Conservation (phyloP, 176 grass and related monocot genomes). For the Tillandsia leiboldiana region DNA sequence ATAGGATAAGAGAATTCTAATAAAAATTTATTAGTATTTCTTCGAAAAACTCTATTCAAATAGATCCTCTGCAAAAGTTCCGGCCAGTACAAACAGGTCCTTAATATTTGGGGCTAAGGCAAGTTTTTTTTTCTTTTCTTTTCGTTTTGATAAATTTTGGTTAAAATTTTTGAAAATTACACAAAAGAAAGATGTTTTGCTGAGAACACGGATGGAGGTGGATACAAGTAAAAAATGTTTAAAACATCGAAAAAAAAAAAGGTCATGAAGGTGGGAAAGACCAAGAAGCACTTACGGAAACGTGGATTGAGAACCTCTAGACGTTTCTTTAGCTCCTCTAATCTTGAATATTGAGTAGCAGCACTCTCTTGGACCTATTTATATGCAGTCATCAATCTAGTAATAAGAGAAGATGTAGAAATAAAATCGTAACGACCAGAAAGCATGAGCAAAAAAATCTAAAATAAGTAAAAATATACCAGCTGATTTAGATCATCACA, state of each 20-base stretch:
- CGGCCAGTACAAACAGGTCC: no score
- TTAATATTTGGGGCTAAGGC: no score
- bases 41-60: no score
- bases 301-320: conserved; percentile 77
- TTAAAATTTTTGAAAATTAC: not conserved
- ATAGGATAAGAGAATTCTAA: no score
- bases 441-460: not conserved
- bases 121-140: no score
- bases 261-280: not conserved
- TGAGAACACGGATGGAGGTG: not conserved
- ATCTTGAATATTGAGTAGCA: conserved; percentile 59
- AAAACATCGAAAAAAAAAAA: not conserved
- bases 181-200: not conserved
- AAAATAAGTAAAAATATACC: conserved; percentile 34
- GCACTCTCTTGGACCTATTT: conserved; percentile 86
- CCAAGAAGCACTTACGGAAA: conserved; percentile 33
- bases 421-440: not conserved
- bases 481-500: conserved; percentile 77
- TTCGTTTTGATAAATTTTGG: no score
- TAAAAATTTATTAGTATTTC: no score
- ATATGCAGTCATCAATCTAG: conserved; percentile 16
- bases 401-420: conserved; percentile 8
- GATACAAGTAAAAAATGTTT: not conserved
- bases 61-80: no score
- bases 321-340: conserved; percentile 79